Evolutionary conservation across 2,329 filamentous ascomycete species (phyloP), one percentile per base, ranked within the genome.

Genomic region (Arthrobotrys megalospora): DNA sequence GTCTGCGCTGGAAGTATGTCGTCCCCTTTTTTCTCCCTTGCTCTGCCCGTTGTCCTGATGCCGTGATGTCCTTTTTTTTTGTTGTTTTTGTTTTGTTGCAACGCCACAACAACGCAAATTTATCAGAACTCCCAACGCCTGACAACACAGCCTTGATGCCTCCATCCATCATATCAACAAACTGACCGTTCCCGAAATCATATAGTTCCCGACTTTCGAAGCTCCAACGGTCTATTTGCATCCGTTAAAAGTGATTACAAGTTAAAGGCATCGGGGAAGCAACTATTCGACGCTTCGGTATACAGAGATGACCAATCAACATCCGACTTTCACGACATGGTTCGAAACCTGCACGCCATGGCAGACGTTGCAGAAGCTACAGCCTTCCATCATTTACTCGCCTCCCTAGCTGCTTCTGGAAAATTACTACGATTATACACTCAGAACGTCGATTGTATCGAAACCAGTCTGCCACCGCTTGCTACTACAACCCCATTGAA

Each of bases 361-460:
- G 93, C 93, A 21, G 90, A 91, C 81, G 88, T 88, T 63, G 94
- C 95, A 68, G 86, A 91, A 80, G 94, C 96, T 11, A 97, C 96
- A 0, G 87, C 90, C 1, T 99, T 99, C 83, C 96, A 99, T 86
- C 93, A 97, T 83, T 89, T 99, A 84, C 88, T 99, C 50, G 96
- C 96, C 58, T 95, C 94, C 2, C 87, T 99, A 21, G 93, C 95
- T 3, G 89, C 92, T 73, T 94, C 98, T 85, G 93, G 92, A 50
- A 92, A 96, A 19, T 86, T 99, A 24, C 87, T 97, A 83, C 92
- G 96, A 50, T 88, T 99, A 6, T 99, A 99, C 84, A 95, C 93
- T 1, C 96, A 99, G 83, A 99, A 99, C 81, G 95, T 99, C 38
- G 96, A 99, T 85, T 93, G 94, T 75, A 92, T 99, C 80, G 96